Evolutionary conservation across 1,284 basidiomycete species (phyloP).

Genomic region (Sporisorium reilianum): DNA sequence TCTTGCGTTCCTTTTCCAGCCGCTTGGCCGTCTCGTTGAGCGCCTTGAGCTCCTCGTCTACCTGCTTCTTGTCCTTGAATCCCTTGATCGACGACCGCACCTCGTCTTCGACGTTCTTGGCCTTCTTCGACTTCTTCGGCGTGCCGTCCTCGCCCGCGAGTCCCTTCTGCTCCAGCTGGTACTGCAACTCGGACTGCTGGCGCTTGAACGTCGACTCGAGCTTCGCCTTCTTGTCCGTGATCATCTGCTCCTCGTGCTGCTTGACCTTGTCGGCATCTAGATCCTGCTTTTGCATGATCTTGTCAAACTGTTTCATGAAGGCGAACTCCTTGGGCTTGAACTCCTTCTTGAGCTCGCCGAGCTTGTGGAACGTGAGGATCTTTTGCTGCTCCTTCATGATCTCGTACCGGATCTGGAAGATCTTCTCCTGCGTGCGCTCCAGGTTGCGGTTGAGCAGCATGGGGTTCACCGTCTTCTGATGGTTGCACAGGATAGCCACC

Average conservation of each 20-base stretch:
- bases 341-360: conserved; percentile 74
- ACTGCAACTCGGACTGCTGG: conserved; percentile 61
- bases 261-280: conserved; percentile 90
- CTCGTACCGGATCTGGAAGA: conserved; percentile 65
- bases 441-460: conserved; percentile 56
- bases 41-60: conserved; percentile 75
- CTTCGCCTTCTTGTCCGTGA: conserved; percentile 75
- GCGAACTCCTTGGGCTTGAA: conserved; percentile 74
- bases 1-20: conserved; percentile 85
- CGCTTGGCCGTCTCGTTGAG: conserved; percentile 83
- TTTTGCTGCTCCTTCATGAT: conserved; percentile 68
- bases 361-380: conserved; percentile 72
- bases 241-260: conserved; percentile 81
- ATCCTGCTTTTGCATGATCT: conserved; percentile 83
- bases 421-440: conserved; percentile 58
- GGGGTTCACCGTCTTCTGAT: conserved; percentile 69
- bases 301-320: conserved; percentile 72
- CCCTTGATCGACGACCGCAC: conserved; percentile 49
- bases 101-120: conserved; percentile 53
- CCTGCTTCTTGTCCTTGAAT: conserved; percentile 59
- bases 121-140: conserved; percentile 56
- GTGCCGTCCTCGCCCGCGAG: conserved; percentile 39
- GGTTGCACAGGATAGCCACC: conserved; percentile 69
- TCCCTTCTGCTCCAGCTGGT: conserved; percentile 55
- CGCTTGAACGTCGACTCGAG: conserved; percentile 79